Conservation (phyloP, 2,329 filamentous ascomycete species). For the Penicillium crustosum region DNA sequence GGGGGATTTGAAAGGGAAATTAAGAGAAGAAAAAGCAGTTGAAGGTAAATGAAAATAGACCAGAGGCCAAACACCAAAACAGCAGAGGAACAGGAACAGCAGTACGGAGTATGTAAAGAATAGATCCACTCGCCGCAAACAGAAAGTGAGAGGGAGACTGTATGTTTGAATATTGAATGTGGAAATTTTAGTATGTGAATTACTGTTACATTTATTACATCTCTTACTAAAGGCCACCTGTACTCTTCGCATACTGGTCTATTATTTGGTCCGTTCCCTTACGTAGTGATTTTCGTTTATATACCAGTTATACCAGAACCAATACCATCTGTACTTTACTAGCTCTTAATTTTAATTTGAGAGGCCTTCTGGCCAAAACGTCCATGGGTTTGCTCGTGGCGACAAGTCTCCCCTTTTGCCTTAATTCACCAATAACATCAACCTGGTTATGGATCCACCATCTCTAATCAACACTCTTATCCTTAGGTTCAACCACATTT, state of each 20-base stretch:
- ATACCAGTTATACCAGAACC: not conserved
- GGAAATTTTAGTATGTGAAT: not conserved
- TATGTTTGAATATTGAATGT: not conserved
- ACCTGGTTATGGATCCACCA: not conserved
- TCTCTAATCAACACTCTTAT: not conserved
- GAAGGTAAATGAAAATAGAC: not conserved
- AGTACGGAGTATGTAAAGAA: not conserved
- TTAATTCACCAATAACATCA: not conserved
- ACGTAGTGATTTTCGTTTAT: not conserved
- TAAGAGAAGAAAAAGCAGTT: not conserved
- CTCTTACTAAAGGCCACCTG: slow-evolving; percentile 9
- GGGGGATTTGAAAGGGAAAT: not conserved
- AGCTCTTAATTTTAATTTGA: not conserved
- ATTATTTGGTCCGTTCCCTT: not conserved
- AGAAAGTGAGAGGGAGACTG: not conserved
- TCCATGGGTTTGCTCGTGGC: slow-evolving; percentile 8
- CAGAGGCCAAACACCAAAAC: not conserved
- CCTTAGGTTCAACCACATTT: not conserved
- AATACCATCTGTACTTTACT: not conserved
- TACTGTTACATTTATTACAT: not conserved
- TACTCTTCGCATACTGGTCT: not conserved
- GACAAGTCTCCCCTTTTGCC: not conserved
- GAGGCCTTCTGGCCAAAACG: not conserved
- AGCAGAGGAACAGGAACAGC: not conserved
- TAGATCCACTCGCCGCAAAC: slow-evolving; percentile 6